Percentiles rank a stretch among this genome's conserved stretches.
phyloP scores from a whole-genome alignment of 164 flowering plant species.

The Kalanchoe fedtschenkoi region DNA sequence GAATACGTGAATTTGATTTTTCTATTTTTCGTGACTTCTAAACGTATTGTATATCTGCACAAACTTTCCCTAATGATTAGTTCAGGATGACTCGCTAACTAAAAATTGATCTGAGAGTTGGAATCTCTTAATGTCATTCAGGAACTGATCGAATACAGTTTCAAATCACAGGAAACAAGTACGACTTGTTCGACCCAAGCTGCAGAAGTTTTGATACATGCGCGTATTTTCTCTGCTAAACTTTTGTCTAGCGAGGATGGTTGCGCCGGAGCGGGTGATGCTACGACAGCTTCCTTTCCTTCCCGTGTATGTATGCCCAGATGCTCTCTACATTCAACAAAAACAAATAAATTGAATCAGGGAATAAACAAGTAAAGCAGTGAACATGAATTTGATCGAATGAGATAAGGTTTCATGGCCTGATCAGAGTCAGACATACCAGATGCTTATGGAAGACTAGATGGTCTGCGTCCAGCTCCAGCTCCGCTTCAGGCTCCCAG shows the following conservation, averaged over 20 bases:
- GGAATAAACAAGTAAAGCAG: not conserved
- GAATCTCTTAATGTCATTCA: too few species aligned
- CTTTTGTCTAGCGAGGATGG: slow-evolving; percentile 53
- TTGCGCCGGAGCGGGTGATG: slow-evolving; percentile 66
- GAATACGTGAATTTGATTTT: too few species aligned
- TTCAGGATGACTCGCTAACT: too few species aligned
- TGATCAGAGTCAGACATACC: slow-evolving; percentile 26
- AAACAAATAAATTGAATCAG: not conserved
- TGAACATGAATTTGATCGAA: not conserved
- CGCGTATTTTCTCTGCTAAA: not conserved
- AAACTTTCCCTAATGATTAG: too few species aligned
- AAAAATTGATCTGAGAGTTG: too few species aligned
- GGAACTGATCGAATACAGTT: not conserved
- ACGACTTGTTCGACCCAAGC: not conserved
- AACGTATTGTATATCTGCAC: too few species aligned
- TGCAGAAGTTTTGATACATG: not conserved
- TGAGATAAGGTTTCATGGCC: not conserved
- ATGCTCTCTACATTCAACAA: slow-evolving; percentile 36
- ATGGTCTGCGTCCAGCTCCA: slow-evolving; percentile 46
- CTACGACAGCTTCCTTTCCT: slow-evolving; percentile 54
- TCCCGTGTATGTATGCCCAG: slow-evolving; percentile 89
- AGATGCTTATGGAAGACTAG: slow-evolving; percentile 61
- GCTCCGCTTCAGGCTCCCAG: slow-evolving; percentile 87
- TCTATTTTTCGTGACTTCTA: too few species aligned
- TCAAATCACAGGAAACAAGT: not conserved